Base-by-base conservation (phyloP, 2,329 filamentous ascomycete genomes). In the Madurella fahalii region DNA sequence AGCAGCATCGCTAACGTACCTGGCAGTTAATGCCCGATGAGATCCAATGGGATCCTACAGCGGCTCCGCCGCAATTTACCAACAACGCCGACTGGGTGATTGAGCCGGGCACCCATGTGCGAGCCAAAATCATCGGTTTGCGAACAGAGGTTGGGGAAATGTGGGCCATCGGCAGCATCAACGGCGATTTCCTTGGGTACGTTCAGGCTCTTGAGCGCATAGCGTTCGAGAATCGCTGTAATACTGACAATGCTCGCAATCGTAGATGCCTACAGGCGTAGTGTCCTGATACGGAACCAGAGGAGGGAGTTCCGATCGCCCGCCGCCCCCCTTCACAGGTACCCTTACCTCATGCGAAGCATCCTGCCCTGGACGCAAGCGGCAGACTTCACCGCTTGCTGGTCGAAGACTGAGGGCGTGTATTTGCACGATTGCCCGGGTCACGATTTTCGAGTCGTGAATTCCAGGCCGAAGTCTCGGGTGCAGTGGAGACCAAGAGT, bases 81-180 rank as follows among this genome's bases (percentile, higher is more conserved):
- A 93, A 99, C 71, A 93, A 96, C 66, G 90, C 89, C 59, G 94
- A 96, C 62, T 90, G 92, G 62, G 86, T 91, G 37, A 95, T 99
- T 66, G 92, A 97, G 73, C 90, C 91, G 56, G 90, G 91, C 46
- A 95, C 92, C 15, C 93, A 96, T 65, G 84, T 99, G 60, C 89
- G 94, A 45, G 84, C 97, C 61, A 96, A 96, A 75, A 86, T 99
- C 60, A 90, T 96, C 64, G 94, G 94, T 72, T 89, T 93, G 48
- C 84, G 95, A 72, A 92, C 89, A 61, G 94, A 97, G 70, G 90
- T 97, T 49, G 90, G 90, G 59, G 87, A 90, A 69, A 95, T 99
- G 82, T 96, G 89, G 80, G 94, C 93, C 39, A 95, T 99, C 71
- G 94, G 92, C 57, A 97, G 90, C 63, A 96, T 99, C 76, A 96